Base-by-base conservation (phyloP, 208 protist genomes). In the Trypanosoma congolense region DNA sequence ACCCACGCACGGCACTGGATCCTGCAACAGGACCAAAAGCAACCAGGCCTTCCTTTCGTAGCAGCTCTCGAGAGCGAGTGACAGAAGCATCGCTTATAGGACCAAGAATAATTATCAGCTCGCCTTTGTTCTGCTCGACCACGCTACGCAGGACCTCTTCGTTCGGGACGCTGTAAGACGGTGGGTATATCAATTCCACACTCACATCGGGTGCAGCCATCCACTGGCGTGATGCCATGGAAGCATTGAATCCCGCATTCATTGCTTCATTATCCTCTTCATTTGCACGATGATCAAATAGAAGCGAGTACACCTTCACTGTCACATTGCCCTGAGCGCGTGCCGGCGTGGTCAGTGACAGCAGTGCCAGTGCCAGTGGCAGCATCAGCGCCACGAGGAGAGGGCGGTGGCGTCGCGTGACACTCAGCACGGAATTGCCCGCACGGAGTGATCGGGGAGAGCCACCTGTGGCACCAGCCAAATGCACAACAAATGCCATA, bases 71-170 rank as follows among this genome's bases (percentile, higher is more conserved):
- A 5, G 16, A 48, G 0, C 22, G 6, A 29, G 4, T 4, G 10
- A 29, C 12, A n/a, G 4, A 4, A 4, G 14, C 5, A 6, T 41
- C 49, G 12, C 31, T 28, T 25, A 41, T 41, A 24, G 31, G 30
- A 24, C 28, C 49, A 55, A 55, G 12, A 3, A 41, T 30, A 33
- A 35, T 30, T n/a, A 55, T 6, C 6, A 55, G n/a, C n/a, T n/a
- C n/a, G n/a, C 42, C 42, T 19, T 46, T 46, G 6, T 46, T 6
- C n/a, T 8, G 6, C 6, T 8, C 21, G 6, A 19, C 12, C 8
- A 46, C 12, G 21, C 21, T 5, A 9, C 21, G 18, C n/a, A 46
- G 21, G 18, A 6, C 21, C 6, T 46, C 18, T 22, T 22, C 42
- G 5, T 22, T 19, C 21, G 6, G 10, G n/a, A 46, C 21, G 42